phyloP scores from a whole-genome alignment of 2,329 filamentous ascomycete genomes.

The Cytospora chrysosperma region DNA sequence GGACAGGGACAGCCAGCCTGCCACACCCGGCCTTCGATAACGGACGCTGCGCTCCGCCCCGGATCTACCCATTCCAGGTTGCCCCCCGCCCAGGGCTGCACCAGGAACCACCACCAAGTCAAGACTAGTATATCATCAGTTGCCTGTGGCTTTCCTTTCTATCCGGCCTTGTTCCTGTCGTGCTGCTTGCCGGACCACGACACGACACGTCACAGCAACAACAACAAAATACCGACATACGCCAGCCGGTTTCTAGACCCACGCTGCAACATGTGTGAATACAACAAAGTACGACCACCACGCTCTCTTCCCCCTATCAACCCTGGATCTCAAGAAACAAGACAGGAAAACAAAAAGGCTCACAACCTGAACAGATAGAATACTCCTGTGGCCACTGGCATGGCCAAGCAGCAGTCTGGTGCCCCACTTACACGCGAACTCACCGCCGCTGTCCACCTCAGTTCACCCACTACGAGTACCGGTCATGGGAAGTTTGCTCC shows the following conservation, averaged over 20 bases:
- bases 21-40: background rate
- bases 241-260: background rate
- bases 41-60: background rate
- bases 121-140: background rate
- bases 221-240: background rate
- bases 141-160: background rate
- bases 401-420: constrained; percentile 45
- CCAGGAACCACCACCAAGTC: background rate
- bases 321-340: background rate
- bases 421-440: constrained; percentile 45
- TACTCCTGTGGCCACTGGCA: constrained; percentile 54
- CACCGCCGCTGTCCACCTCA: constrained; percentile 43
- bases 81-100: background rate
- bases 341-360: background rate
- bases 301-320: background rate
- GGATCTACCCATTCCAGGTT: background rate
- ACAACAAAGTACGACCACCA: constrained; percentile 22
- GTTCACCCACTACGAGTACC: constrained; percentile 47
- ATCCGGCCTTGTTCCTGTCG: background rate
- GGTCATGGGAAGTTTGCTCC: constrained; percentile 46
- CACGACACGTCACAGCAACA: background rate
- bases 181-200: background rate
- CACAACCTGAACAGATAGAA: constrained; percentile 40
- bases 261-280: constrained; percentile 21
- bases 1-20: background rate